A percentile compares a stretch with the other conserved stretches of the same genome.
Evolutionary conservation across 2,329 filamentous ascomycete genomes (phyloP).

Genomic region (Eurotiales sp.): DNA sequence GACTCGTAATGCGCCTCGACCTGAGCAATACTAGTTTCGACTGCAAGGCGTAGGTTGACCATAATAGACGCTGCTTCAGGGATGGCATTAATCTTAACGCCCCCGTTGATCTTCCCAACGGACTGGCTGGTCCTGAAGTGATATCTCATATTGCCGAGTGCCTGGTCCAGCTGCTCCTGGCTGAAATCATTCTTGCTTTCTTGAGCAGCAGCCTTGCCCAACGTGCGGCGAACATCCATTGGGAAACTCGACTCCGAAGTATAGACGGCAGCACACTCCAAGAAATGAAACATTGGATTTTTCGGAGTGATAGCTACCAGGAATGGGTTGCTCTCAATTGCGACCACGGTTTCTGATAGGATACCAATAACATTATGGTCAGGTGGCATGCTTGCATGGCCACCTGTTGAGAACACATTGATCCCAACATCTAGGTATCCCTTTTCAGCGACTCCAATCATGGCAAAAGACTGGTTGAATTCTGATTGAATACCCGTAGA

Average conservation of each 20-base stretch:
- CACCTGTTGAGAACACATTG: conserved; percentile 55
- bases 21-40: conserved; percentile 48
- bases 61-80: conserved; percentile 52
- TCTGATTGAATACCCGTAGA: conserved; percentile 53
- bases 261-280: conserved; percentile 57
- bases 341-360: conserved; percentile 59
- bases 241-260: conserved; percentile 49
- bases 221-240: conserved; percentile 34
- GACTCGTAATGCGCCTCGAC: conserved; percentile 46
- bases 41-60: conserved; percentile 57
- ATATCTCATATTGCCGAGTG: conserved; percentile 35
- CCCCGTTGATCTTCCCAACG: conserved; percentile 51
- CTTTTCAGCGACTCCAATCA: conserved; percentile 61
- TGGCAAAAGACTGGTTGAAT: conserved; percentile 47
- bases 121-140: conserved; percentile 57
- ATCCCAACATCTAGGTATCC: conserved; percentile 59
- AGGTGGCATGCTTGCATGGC: conserved; percentile 59
- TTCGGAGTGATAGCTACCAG: conserved; percentile 47
- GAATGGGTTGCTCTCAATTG: conserved; percentile 58
- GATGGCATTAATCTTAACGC: conserved; percentile 57
- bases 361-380: conserved; percentile 68
- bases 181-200: conserved; percentile 23
- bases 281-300: conserved; percentile 55
- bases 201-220: conserved; percentile 33
- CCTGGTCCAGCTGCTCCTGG: conserved; percentile 5